Percentiles rank a stretch among this genome's conserved stretches.
Evolutionary conservation across 2,329 filamentous ascomycete genomes (phyloP).

Genomic region (Botrytis squamosa): DNA sequence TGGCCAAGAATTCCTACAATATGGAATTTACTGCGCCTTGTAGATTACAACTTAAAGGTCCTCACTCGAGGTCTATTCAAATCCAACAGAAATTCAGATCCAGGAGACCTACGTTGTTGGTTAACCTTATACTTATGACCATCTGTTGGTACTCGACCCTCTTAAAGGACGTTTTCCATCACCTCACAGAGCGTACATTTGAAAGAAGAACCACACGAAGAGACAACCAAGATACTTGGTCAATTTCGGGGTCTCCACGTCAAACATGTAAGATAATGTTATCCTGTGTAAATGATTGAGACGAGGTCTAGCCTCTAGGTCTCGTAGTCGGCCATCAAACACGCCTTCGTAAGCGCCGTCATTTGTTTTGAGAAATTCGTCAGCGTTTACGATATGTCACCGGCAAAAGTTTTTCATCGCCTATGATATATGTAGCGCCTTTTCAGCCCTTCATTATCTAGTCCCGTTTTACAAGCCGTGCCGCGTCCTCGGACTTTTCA

Average conservation of each 20-base stretch:
- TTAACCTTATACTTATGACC: background rate
- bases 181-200: background rate
- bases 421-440: no score
- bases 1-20: background rate
- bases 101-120: background rate
- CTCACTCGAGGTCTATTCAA: background rate
- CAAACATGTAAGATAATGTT: background rate
- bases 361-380: background rate
- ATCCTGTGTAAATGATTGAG: background rate
- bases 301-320: no score
- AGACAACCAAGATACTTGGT: background rate
- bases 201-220: background rate
- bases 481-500: background rate
- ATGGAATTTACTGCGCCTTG: conserved; percentile 2
- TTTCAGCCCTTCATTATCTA: background rate
- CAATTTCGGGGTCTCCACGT: background rate
- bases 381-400: background rate
- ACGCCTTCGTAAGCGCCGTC: background rate
- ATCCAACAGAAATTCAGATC: background rate
- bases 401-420: background rate
- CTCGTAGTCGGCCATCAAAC: background rate
- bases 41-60: background rate
- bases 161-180: background rate
- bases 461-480: background rate
- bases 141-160: background rate